Evolutionary conservation across 345 rosid species (phyloP), one percentile per base, ranked within the genome.

Genomic region (Murraya paniculata): DNA sequence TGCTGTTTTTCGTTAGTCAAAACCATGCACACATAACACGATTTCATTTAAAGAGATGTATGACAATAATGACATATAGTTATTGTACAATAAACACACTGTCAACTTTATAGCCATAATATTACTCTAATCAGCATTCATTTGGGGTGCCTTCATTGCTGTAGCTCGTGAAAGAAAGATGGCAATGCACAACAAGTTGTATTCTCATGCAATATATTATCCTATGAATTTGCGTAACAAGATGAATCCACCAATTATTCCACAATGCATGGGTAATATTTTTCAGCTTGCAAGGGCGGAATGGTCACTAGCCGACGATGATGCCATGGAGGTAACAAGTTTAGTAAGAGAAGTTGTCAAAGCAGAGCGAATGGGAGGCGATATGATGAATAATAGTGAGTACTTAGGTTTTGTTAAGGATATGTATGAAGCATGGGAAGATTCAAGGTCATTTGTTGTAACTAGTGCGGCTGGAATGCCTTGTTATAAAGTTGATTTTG

Each of bases 391-490:
- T 75, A 81, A 1, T 74, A 70, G 36, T 4, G 61, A 55, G 19
- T 68, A 66, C 55, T 48, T 74, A 19, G 19, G 65, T 3, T 33
- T 82, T 3, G 0, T 79, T 18, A 31, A 6, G 56, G 33, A 22
- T 76, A 33, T 25, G 4, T 6, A 16, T 8, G 38, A 36, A 11
- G n/a, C 38, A 25, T 0, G 7, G 65, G 39, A 11, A 33, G 76
- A 7, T 55, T 24, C 5, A 14, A 45, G 38, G 62, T 27, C 36
- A 28, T 57, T 71, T 48, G 48, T 68, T 41, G 59, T 78, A 22
- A 70, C 41, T 3, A 84, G 82, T 61, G 78, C 75, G 68, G 75
- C 78, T 25, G 70, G 71, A 36, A 78, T 82, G 38, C 84, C 78
- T 33, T 72, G 78, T 6, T 73, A 78, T 6, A 80, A 82, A 2